Conservation (phyloP, 176 grass and related monocot species). For the Carex pumila region DNA sequence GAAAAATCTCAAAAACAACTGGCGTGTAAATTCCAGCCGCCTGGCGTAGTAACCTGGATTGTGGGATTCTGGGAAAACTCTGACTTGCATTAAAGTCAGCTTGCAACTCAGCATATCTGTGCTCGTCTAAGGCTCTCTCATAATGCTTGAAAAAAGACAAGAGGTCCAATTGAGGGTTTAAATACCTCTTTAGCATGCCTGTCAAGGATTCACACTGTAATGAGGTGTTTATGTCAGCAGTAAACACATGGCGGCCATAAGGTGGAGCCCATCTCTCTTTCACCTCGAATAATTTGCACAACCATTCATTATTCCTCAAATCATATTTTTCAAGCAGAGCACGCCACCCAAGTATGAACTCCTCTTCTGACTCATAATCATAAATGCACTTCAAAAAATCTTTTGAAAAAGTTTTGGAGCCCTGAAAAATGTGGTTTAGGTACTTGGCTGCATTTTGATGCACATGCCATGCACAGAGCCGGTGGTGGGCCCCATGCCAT, state of each 20-base stretch:
- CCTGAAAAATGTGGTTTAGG: slow-evolving; percentile 83
- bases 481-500: slow-evolving; percentile 49
- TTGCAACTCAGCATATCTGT: slow-evolving; percentile 84
- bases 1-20: slow-evolving; percentile 74
- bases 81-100: slow-evolving; percentile 90
- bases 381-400: slow-evolving; percentile 72
- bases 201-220: slow-evolving; percentile 61
- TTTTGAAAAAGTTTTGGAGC: slow-evolving; percentile 81
- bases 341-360: slow-evolving; percentile 64
- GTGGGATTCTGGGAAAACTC: slow-evolving; percentile 82
- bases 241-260: slow-evolving; percentile 66
- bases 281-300: slow-evolving; percentile 59
- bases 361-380: slow-evolving; percentile 68
- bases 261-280: slow-evolving; percentile 68
- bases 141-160: slow-evolving; percentile 76
- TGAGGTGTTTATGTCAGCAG: slow-evolving; percentile 61
- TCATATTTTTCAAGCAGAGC: slow-evolving; percentile 79
- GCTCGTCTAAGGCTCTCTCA: slow-evolving; percentile 64
- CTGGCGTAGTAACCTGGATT: slow-evolving; percentile 77
- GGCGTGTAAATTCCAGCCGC: slow-evolving; percentile 77
- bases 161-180: slow-evolving; percentile 66
- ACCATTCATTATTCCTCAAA: slow-evolving; percentile 68
- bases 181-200: slow-evolving; percentile 47
- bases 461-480: slow-evolving; percentile 71
- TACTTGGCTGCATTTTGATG: slow-evolving; percentile 71